These are phyloP conservation scores for Eremothecium gossypii DNA, from an alignment of 1,139 yeast genomes.

Conservation along the genomic window DNA sequence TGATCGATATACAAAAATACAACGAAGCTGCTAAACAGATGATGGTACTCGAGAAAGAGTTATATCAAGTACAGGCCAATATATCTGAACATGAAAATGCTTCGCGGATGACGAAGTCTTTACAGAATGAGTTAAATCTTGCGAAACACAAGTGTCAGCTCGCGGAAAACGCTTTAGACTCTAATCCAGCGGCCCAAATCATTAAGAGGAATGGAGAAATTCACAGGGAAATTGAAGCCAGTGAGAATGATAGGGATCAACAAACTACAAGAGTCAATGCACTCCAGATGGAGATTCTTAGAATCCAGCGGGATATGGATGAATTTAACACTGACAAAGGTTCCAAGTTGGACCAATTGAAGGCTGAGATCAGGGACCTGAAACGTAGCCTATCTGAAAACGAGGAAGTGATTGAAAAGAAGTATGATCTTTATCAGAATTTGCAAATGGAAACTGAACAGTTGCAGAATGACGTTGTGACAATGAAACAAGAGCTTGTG, in stretches of 20 bases:
- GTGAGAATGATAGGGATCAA: conserved; percentile 35
- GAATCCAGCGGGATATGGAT: conserved; percentile 65
- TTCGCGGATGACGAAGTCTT: conserved; percentile 43
- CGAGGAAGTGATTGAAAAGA: conserved; percentile 37
- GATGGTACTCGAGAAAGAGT: conserved; percentile 35
- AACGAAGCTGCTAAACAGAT: conserved; percentile 43
- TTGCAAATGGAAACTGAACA: conserved; percentile 69
- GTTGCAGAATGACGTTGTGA: conserved; percentile 44
- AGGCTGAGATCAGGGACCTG: conserved; percentile 42
- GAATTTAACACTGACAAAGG: conserved; percentile 80
- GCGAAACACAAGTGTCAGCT: conserved; percentile 60
- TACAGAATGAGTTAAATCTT: conserved; percentile 59
- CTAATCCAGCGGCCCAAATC: conserved; percentile 46
- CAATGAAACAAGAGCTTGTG: conserved; percentile 36
- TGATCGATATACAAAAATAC: conserved; percentile 60
- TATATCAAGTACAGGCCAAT: conserved; percentile 35
- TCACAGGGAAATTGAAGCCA: conserved; percentile 39
- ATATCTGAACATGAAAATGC: conserved; percentile 40
- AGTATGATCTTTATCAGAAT: conserved; percentile 50
- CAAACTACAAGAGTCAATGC: conserved; percentile 29
- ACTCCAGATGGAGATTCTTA: conserved; percentile 38
- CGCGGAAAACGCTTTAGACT: conserved; percentile 49
- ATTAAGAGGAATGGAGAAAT: conserved; percentile 44
- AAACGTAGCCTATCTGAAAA: conserved; percentile 34
- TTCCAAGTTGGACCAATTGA: conserved; percentile 62